Percentiles rank a stretch among this genome's conserved stretches.
Evolutionary conservation across 106 monocot genomes (phyloP).

Genomic region (Vanilla planifolia): DNA sequence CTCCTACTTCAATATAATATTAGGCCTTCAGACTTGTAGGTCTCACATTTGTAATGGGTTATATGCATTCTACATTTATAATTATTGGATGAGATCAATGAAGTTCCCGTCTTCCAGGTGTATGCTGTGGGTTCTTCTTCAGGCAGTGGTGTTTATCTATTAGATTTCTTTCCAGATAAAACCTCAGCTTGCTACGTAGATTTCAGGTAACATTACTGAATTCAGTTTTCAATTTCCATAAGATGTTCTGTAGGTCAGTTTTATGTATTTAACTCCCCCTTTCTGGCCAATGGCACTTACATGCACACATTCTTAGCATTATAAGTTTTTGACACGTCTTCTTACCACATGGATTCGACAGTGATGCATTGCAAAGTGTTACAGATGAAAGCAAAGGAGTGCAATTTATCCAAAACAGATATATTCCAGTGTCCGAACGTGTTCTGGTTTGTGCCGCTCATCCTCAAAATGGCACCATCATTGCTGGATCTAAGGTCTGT

Average conservation of each 20-base stretch:
- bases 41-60: too few species aligned
- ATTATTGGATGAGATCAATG: too few species aligned
- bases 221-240: too few species aligned
- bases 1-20: too few species aligned
- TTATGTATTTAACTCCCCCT: too few species aligned
- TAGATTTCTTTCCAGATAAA: constrained; percentile 68
- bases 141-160: constrained; percentile 49
- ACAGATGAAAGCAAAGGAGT: constrained; percentile 16
- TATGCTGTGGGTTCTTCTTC: constrained; percentile 67
- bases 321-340: neutral
- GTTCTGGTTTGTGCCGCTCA: constrained; percentile 64
- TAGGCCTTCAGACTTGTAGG: neutral
- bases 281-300: too few species aligned
- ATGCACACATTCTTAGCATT: too few species aligned
- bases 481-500: constrained; percentile 80
- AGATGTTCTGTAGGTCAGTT: too few species aligned
- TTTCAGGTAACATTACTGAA: constrained; percentile 34
- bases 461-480: constrained; percentile 65
- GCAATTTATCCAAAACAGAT: constrained; percentile 32
- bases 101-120: constrained; percentile 47
- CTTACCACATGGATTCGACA: constrained; percentile 11
- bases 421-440: constrained; percentile 36
- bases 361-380: constrained; percentile 26
- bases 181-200: constrained; percentile 80
- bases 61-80: too few species aligned